Percentiles rank a stretch among this genome's conserved stretches.
Evolutionary conservation across 2,329 filamentous ascomycete genomes (phyloP).

Genomic region (Fusarium begoniae): DNA sequence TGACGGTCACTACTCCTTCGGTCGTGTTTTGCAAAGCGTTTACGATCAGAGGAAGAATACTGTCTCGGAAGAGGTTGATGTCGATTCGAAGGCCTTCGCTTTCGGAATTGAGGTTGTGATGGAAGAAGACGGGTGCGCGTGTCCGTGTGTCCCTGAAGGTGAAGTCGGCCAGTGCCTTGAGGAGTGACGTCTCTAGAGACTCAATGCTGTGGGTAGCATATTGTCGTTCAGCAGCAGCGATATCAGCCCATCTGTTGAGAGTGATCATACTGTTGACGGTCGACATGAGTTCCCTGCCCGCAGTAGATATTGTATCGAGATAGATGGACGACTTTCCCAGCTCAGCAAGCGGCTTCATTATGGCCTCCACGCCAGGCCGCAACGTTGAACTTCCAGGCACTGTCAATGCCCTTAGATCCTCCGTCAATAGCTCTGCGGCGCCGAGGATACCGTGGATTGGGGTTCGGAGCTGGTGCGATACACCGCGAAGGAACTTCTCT

Average conservation of each 20-base stretch:
- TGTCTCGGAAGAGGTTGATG: conserved; percentile 52
- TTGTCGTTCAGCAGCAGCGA: conserved; percentile 43
- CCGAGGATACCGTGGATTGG: conserved; percentile 58
- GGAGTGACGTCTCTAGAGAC: conserved; percentile 21
- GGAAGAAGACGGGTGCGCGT: conserved; percentile 29
- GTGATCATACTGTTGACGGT: conserved; percentile 57
- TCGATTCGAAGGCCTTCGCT: conserved; percentile 49
- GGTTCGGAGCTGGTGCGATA: conserved; percentile 58
- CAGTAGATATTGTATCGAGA: conserved; percentile 49
- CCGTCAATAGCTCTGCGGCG: conserved; percentile 50
- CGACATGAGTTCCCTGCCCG: conserved; percentile 54
- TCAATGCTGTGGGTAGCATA: conserved; percentile 36
- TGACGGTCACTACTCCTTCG: conserved; percentile 49
- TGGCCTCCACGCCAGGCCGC: background rate
- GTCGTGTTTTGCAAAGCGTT: conserved; percentile 55
- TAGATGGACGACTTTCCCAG: conserved; percentile 22
- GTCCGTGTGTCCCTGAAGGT: conserved; percentile 12
- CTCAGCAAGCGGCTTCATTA: conserved; percentile 2
- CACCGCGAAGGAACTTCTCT: conserved; percentile 55
- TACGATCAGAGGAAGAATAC: conserved; percentile 51
- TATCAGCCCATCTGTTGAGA: conserved; percentile 50
- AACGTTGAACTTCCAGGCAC: background rate
- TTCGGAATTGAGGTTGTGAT: conserved; percentile 13
- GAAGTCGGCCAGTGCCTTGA: conserved; percentile 3
- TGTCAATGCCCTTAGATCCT: conserved; percentile 48